Evolutionary conservation across 2,329 filamentous ascomycete species (phyloP), one percentile per base, ranked within the genome.

Genomic region (Huntiella omanensis): DNA sequence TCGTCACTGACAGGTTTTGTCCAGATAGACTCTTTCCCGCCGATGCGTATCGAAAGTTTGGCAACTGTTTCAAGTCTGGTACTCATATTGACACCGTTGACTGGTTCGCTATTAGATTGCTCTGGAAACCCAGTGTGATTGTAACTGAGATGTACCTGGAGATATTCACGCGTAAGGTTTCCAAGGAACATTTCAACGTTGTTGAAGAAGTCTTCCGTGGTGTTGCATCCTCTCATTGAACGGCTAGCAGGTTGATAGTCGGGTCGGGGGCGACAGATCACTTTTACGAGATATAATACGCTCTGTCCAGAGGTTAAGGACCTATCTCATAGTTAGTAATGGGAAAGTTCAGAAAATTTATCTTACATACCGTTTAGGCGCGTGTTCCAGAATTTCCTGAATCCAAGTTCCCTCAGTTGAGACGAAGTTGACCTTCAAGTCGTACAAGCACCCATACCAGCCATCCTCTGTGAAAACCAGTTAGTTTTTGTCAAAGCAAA

Each of bases 131-230:
- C 69, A 0, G 74, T 72, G 53, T 78, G 72, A 2, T 62, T 62
- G 53, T 77, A 79, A 5, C 60, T 66, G 5, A 78, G 52, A 15
- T 61, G 61, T 12, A 77, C 60, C 3, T 64, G 64, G 43, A 77
- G 57, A 51, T 73, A 77, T 33, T 67, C 62, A 12, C 62, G 63
- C 15, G 57, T 57, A 3, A 61, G 60, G 45, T 64, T 61, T 28
- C 73, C 71, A 2, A 79, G 65, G 47, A 75, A 66, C 28, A 62
- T 59, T 53, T 78, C 71, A 8, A 79, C 61, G 48, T 77, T 71
- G 17, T 71, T 65, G 12, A 80, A 73, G 32, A 78, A 59, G 36
- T 70, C 64, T 10, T 77, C 71, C 0, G 73, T 68, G 2, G 48
- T 47, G 22, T 47, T 41, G 22, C 40, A 40, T 28, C 33, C 36